These are phyloP conservation scores for Thuja plicata DNA, from an alignment of 83 land plant genomes.

Conservation along the genomic window DNA sequence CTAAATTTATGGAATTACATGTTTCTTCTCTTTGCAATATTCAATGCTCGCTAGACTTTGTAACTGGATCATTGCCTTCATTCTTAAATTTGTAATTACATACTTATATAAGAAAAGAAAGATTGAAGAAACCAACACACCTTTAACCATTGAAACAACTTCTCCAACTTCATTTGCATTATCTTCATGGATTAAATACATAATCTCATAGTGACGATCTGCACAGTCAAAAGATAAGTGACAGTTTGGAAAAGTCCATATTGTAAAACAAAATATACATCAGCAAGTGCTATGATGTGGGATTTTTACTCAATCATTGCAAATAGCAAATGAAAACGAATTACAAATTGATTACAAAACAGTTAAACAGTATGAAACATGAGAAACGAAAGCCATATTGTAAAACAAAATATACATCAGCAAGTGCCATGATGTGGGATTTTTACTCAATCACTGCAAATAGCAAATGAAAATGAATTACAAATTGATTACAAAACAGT, in stretches of 20 bases:
- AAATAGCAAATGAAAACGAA: neutral
- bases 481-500: neutral
- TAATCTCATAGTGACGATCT: constrained; percentile 96
- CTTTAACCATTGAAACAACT: constrained; percentile 76
- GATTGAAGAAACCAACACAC: constrained; percentile 27
- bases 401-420: neutral
- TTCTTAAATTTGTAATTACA: neutral
- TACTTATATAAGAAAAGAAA: neutral
- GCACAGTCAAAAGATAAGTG: constrained; percentile 19
- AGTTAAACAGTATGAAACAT: neutral
- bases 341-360: neutral
- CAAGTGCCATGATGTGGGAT: neutral
- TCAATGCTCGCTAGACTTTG: neutral
- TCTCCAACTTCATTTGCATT: constrained; percentile 60
- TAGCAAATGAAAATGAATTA: neutral
- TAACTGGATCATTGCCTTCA: neutral
- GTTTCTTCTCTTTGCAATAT: constrained; percentile 2
- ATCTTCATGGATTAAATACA: constrained; percentile 88
- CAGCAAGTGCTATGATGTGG: neutral
- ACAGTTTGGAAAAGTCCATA: neutral
- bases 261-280: neutral
- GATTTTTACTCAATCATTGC: neutral
- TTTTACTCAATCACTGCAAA: neutral
- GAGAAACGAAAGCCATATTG: neutral
- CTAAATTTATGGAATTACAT: neutral